A percentile compares a stretch with the other conserved stretches of the same genome.
These are phyloP conservation scores for Neurospora sp. DNA, from an alignment of 495 filamentous ascomycete species.

Conservation along the genomic window DNA sequence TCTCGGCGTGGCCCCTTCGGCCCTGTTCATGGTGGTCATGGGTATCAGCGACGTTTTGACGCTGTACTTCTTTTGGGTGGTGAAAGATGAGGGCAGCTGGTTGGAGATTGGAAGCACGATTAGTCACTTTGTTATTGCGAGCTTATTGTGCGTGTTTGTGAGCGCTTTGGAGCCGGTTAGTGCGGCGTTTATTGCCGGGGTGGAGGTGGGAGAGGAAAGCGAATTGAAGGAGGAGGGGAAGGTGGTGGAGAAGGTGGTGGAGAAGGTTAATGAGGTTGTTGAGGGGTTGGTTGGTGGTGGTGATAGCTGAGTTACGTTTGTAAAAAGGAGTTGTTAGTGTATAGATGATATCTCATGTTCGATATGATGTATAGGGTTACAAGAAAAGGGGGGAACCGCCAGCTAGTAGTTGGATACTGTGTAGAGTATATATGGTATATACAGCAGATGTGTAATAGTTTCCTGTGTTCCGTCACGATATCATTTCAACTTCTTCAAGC, in stretches of 20 bases:
- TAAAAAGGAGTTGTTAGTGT: background rate
- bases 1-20: slow-evolving; percentile 70
- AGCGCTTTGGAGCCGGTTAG: slow-evolving; percentile 78
- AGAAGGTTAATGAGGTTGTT: slow-evolving; percentile 12
- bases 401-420: background rate
- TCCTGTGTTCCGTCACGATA: background rate
- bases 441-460: background rate
- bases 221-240: slow-evolving; percentile 2
- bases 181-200: slow-evolving; percentile 70
- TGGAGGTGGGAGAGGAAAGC: slow-evolving; percentile 50
- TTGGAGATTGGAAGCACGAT: slow-evolving; percentile 96
- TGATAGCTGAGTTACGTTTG: background rate
- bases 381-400: background rate
- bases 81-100: slow-evolving; percentile 93
- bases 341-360: background rate
- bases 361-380: background rate
- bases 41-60: slow-evolving; percentile 86
- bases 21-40: slow-evolving; percentile 92
- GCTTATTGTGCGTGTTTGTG: slow-evolving; percentile 81
- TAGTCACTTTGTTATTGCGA: slow-evolving; percentile 87
- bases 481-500: background rate
- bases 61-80: slow-evolving; percentile 95
- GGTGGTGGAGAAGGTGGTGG: slow-evolving; percentile 13
- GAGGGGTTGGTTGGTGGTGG: slow-evolving; percentile 1
- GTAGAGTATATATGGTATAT: background rate